Conservation (phyloP, 768 basidiomycete species). For the Collybia sordida region DNA sequence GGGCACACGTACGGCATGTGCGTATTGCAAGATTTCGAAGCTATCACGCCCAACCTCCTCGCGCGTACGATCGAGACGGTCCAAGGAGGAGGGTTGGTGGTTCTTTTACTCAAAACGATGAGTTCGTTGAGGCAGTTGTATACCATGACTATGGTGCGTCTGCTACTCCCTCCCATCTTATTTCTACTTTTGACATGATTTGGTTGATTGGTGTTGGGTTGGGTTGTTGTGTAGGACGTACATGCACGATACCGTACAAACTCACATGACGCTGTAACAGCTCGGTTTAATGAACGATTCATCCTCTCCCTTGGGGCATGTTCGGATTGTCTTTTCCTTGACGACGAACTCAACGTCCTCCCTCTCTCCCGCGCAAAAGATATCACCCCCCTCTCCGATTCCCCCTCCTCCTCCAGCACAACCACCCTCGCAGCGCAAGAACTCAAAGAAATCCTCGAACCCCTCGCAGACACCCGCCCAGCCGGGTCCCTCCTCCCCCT, state of each 20-base stretch:
- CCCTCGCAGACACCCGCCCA: constrained; percentile 80
- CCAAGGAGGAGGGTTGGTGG: constrained; percentile 89
- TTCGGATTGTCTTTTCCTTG: constrained; percentile 88
- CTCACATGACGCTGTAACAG: constrained; percentile 83
- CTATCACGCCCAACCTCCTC: constrained; percentile 94
- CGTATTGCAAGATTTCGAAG: constrained; percentile 96
- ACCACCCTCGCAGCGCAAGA: constrained; percentile 51
- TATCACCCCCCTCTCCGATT: constrained; percentile 63
- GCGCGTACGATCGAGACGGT: constrained; percentile 98
- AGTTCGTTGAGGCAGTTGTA: constrained; percentile 88
- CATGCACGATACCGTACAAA: constrained; percentile 93
- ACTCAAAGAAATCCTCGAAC: constrained; percentile 75
- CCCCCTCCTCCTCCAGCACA: constrained; percentile 32
- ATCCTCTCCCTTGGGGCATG: constrained; percentile 96
- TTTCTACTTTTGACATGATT: not conserved
- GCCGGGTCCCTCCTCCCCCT: constrained; percentile 89
- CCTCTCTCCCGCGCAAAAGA: constrained; percentile 96
- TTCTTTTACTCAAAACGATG: constrained; percentile 94
- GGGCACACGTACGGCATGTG: constrained; percentile 99
- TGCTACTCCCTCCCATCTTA: not conserved
- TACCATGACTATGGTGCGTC: constrained; percentile 75
- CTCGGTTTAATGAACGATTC: constrained; percentile 98
- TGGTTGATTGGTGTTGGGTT: too few relatives aligned
- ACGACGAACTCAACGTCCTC: constrained; percentile 97
- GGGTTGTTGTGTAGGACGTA: constrained; percentile 67